These are phyloP conservation scores for Parietaria judaica DNA, from an alignment of 306 rosid genomes.

Conservation along the genomic window DNA sequence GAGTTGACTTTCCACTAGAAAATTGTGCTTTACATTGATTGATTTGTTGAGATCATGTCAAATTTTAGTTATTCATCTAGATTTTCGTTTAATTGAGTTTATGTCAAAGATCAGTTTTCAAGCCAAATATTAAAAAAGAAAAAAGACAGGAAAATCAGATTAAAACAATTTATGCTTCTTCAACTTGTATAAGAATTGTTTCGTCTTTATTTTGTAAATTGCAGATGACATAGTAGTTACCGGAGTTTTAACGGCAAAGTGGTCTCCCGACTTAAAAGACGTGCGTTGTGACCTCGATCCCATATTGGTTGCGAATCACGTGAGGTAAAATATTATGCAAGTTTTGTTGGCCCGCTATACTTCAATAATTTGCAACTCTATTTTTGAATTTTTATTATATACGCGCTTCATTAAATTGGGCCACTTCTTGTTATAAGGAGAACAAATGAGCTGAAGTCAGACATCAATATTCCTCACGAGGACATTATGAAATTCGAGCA, in stretches of 20 bases:
- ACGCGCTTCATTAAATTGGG: background rate
- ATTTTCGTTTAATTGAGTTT: too few relatives aligned
- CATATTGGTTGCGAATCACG: slow-evolving; percentile 65
- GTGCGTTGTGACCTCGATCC: slow-evolving; percentile 97
- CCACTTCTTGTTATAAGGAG: slow-evolving; percentile 42
- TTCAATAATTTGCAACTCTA: background rate
- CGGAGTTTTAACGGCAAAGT: slow-evolving; percentile 81
- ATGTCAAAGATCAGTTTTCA: too few relatives aligned
- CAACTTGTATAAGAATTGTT: too few relatives aligned
- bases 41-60: background rate
- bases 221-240: slow-evolving; percentile 80
- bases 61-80: too few relatives aligned
- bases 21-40: background rate
- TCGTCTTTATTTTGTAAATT: slow-evolving; percentile 3
- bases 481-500: slow-evolving; percentile 48
- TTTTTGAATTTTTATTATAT: background rate
- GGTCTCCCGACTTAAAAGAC: slow-evolving; percentile 93
- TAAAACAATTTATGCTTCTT: too few relatives aligned
- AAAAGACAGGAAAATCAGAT: too few relatives aligned
- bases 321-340: slow-evolving; percentile 36
- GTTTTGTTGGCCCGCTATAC: background rate
- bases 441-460: slow-evolving; percentile 74
- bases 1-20: background rate
- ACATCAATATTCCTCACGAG: slow-evolving; percentile 59
- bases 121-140: too few relatives aligned